phyloP scores from a whole-genome alignment of 2,329 filamentous ascomycete genomes.

The Penicillium aurantiogriseum region DNA sequence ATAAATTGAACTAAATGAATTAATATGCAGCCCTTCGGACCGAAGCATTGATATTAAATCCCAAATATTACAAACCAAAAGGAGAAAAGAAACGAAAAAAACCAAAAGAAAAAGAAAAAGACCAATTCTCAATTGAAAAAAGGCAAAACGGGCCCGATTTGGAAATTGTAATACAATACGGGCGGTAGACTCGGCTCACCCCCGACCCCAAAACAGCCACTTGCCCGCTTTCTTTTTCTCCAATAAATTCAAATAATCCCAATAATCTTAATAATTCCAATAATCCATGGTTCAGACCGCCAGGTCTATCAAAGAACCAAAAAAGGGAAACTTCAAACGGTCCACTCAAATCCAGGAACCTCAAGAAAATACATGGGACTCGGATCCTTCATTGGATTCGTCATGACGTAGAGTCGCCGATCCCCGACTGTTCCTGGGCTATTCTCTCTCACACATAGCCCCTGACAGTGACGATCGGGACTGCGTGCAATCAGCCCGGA shows the following conservation, averaged over 20 bases:
- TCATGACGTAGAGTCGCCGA: slow-evolving; percentile 6
- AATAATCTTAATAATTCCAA: too few species aligned
- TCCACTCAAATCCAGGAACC: not conserved
- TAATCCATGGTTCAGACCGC: slow-evolving; percentile 3
- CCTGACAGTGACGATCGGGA: slow-evolving; percentile 22
- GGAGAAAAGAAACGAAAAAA: too few species aligned
- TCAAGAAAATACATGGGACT: not conserved
- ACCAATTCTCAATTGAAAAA: not conserved
- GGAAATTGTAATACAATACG: not conserved
- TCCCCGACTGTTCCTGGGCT: slow-evolving; percentile 1
- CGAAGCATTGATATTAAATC: not conserved
- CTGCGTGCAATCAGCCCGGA: slow-evolving; percentile 1
- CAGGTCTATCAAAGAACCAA: slow-evolving; percentile 1
- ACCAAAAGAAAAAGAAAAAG: not conserved
- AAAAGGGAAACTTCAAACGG: not conserved
- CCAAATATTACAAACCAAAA: not conserved
- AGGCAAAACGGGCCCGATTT: not conserved
- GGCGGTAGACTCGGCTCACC: slow-evolving; percentile 4
- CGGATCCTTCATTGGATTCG: not conserved
- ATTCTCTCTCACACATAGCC: not conserved
- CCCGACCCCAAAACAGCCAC: slow-evolving; percentile 9
- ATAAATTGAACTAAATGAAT: not conserved
- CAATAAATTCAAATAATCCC: too few species aligned
- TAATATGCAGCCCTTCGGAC: not conserved
- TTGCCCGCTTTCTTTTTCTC: not conserved